A percentile compares a stretch with the other conserved stretches of the same genome.
These are phyloP conservation scores for Aureobasidium sp. DNA, from an alignment of 2,329 filamentous ascomycete genomes.

Conservation along the genomic window DNA sequence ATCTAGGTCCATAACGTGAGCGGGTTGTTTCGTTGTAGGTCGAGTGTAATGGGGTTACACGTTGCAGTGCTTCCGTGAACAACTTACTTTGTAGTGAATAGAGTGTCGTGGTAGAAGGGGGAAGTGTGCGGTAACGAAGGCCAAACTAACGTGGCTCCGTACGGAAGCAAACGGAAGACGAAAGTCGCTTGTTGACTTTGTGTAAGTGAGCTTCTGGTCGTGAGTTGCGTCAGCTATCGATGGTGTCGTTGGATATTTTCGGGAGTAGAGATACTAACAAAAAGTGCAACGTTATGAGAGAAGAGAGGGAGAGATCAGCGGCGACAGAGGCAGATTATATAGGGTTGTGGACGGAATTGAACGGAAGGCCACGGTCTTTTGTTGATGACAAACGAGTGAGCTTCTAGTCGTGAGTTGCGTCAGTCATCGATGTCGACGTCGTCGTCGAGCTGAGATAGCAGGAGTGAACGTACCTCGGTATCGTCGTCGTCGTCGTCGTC, in stretches of 20 bases:
- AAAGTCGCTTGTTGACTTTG: not conserved
- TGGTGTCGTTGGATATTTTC: not conserved
- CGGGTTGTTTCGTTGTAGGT: not conserved
- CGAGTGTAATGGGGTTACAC: not conserved
- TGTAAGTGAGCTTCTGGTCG: not conserved
- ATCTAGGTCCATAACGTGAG: not conserved
- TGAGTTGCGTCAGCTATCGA: not conserved
- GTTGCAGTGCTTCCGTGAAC: not conserved
- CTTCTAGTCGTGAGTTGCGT: not conserved
- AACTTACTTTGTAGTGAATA: not conserved
- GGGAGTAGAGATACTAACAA: not conserved
- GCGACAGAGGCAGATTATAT: not conserved
- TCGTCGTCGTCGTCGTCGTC: no score
- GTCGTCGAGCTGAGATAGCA: not conserved
- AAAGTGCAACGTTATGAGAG: not conserved
- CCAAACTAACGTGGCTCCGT: not conserved
- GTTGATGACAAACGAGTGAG: not conserved
- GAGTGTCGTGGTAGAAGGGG: not conserved
- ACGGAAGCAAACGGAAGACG: not conserved
- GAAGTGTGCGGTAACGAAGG: not conserved
- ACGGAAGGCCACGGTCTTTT: not conserved
- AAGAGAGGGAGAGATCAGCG: not conserved
- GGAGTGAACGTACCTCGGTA: no score
- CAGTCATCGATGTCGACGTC: not conserved
- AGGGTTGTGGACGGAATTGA: not conserved